Percentiles rank a stretch among this genome's conserved stretches.
Evolutionary conservation across 352 stramenopile species (phyloP).

Genomic region (Aphanomyces astaci): DNA sequence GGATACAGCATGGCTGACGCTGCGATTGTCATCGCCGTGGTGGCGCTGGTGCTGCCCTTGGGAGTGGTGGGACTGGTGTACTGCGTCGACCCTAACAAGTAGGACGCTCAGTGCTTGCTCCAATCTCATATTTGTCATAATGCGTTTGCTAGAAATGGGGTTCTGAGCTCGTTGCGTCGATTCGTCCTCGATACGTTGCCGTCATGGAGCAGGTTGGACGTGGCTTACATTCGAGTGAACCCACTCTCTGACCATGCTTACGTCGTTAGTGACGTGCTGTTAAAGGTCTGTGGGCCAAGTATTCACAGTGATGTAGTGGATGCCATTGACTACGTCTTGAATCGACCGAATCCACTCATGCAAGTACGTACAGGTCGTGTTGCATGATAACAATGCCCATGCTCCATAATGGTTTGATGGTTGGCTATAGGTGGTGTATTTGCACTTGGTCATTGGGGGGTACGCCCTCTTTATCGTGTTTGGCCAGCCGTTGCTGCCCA

Average conservation of each 20-base stretch:
- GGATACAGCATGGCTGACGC: not conserved
- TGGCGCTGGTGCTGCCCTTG: not conserved
- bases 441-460: constrained; percentile 47
- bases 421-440: constrained; percentile 52
- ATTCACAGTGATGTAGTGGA: not conserved
- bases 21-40: not conserved
- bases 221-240: not conserved
- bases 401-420: too few species aligned
- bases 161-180: not conserved
- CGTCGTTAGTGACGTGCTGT: not conserved
- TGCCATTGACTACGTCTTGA: constrained; percentile 24
- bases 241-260: not conserved
- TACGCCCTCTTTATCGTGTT: constrained; percentile 47
- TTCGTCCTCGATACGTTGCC: not conserved
- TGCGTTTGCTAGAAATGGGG: not conserved
- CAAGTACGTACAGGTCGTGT: too few species aligned
- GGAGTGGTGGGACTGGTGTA: constrained; percentile 2
- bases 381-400: too few species aligned
- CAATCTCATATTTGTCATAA: not conserved
- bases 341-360: constrained; percentile 33
- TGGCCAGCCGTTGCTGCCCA: constrained; percentile 39
- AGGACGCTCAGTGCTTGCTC: not conserved
- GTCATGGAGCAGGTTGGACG: not conserved
- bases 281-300: not conserved
- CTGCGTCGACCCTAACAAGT: constrained; percentile 7